Conservation (phyloP, 257 asterid species). For the Solanum etuberosum region DNA sequence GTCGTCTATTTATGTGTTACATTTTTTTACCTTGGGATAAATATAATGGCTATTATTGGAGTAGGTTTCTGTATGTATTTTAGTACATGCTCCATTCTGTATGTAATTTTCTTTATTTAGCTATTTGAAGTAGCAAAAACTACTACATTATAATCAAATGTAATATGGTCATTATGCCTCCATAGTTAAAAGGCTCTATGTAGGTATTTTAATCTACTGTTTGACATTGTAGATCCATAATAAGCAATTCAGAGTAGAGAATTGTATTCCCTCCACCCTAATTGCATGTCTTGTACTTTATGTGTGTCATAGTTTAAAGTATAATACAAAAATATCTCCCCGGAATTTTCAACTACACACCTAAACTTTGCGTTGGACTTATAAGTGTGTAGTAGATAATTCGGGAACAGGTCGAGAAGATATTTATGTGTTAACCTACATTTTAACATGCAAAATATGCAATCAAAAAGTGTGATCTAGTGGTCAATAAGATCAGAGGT, state of each 20-base stretch:
- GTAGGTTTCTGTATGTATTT: neutral
- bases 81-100: neutral
- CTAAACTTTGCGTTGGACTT: neutral
- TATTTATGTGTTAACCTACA: neutral
- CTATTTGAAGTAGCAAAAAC: conserved; percentile 17
- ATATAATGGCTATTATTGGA: conserved; percentile 4
- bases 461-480: neutral
- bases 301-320: neutral
- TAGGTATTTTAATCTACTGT: conserved; percentile 9
- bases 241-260: neutral
- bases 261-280: neutral
- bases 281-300: neutral
- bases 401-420: neutral
- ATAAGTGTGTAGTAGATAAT: neutral
- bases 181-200: conserved; percentile 17
- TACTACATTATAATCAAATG: neutral
- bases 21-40: conserved; percentile 18
- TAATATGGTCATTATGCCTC: conserved; percentile 9
- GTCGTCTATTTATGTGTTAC: neutral
- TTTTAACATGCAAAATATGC: neutral
- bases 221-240: neutral
- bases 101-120: conserved; percentile 9
- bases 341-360: neutral
- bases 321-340: neutral
- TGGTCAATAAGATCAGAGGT: neutral